Evolutionary conservation across 2,329 filamentous ascomycete species (phyloP).

Genomic region (Rhinocladiella similis): DNA sequence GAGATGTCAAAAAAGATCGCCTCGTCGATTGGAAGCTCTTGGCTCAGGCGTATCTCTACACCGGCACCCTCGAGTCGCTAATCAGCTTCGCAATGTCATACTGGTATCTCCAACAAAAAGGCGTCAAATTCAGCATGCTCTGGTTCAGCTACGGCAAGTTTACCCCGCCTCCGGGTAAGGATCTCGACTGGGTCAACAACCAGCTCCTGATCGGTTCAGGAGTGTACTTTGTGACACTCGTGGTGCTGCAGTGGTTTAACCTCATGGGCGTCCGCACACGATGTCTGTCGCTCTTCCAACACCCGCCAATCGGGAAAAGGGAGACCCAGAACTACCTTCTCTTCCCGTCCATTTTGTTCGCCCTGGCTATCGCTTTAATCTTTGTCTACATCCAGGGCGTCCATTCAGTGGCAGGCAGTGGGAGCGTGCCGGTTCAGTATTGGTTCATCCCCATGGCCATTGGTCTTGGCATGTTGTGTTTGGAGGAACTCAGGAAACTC

Average conservation of each 20-base stretch:
- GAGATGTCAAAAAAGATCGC: conserved; percentile 67
- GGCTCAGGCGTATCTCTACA: conserved; percentile 69
- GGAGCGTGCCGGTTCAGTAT: too few species aligned
- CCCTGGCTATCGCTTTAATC: too few species aligned
- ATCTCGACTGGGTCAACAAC: conserved; percentile 54
- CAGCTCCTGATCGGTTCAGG: conserved; percentile 64
- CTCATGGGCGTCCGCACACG: conserved; percentile 68
- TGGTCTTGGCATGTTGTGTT: too few species aligned
- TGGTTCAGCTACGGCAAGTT: conserved; percentile 69
- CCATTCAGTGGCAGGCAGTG: too few species aligned
- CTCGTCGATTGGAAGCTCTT: conserved; percentile 74
- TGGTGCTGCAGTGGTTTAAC: conserved; percentile 76
- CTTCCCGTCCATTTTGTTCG: too few species aligned
- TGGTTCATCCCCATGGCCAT: too few species aligned
- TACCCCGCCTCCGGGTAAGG: conserved; percentile 26
- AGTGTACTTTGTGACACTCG: conserved; percentile 78
- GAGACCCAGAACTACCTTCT: too few species aligned
- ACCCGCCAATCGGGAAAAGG: conserved; percentile 68
- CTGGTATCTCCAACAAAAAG: conserved; percentile 63
- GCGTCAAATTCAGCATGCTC: conserved; percentile 63
- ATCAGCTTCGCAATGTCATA: conserved; percentile 67
- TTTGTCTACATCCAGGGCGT: too few species aligned
- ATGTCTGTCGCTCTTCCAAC: conserved; percentile 68
- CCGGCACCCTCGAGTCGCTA: conserved; percentile 64
- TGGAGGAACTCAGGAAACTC: too few species aligned